Percentiles rank a stretch among this genome's conserved stretches.
Evolutionary conservation across 106 monocot species (phyloP).

Genomic region (Dactylorhiza incarnata): DNA sequence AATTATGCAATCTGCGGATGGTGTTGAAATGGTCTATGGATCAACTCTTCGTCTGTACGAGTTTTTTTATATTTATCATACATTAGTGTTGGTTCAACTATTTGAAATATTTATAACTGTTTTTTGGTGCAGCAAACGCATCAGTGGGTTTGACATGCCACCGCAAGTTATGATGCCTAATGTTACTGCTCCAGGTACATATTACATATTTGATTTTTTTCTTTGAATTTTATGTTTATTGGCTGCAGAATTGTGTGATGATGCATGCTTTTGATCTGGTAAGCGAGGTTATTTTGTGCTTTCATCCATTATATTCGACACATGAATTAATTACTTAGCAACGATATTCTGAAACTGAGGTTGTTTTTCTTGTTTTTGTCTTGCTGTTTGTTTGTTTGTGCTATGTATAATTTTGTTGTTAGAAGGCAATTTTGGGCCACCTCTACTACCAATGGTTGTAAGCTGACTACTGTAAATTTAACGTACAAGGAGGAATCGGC

Average conservation of each 20-base stretch:
- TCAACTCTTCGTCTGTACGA: not conserved
- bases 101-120: not conserved
- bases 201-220: not conserved
- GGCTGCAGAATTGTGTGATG: slow-evolving; percentile 7
- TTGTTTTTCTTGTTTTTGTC: slow-evolving; percentile 58
- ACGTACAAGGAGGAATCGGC: slow-evolving; percentile 62
- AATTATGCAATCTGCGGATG: not conserved
- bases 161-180: slow-evolving; percentile 56
- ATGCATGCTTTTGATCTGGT: slow-evolving; percentile 30
- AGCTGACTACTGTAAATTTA: slow-evolving; percentile 66
- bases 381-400: slow-evolving; percentile 91
- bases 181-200: slow-evolving; percentile 50
- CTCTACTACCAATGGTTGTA: slow-evolving; percentile 77
- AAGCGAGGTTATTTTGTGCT: slow-evolving; percentile 14
- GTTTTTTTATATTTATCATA: not conserved
- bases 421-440: slow-evolving; percentile 80
- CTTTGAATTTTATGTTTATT: slow-evolving; percentile 1
- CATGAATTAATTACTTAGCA: slow-evolving; percentile 1
- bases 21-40: not conserved
- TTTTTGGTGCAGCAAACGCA: slow-evolving; percentile 48
- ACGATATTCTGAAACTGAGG: slow-evolving; percentile 60
- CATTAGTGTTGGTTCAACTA: not conserved
- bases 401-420: slow-evolving; percentile 67
- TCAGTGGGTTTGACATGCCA: slow-evolving; percentile 96
- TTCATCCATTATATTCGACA: slow-evolving; percentile 4